Evolutionary conservation across 768 basidiomycete genomes (phyloP), one percentile per base, ranked within the genome.

Genomic region (Porphyrellus cyaneotinctus): DNA sequence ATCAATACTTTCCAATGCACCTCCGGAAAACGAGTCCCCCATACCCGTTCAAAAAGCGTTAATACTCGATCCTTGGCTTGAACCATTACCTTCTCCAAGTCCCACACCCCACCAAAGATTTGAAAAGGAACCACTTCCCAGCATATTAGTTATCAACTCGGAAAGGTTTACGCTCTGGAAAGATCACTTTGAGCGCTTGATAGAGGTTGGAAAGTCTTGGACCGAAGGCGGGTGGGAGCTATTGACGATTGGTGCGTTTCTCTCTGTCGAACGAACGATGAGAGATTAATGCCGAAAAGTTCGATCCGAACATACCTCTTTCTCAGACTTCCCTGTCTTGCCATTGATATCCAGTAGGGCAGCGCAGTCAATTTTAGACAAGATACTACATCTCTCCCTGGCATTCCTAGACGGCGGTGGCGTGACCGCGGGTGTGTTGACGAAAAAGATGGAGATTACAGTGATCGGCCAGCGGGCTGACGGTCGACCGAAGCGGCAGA

Each of bases 51-150:
- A 72, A 7, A 78, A 79, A 43, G 81, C 78, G 10, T 63, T 93
- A 20, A 74, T 86, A 20, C 76, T 90, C 17, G 91, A 94, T 68
- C 91, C 91, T 18, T 93, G 91, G 91, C 69, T 92, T 9, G 88
- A 92, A 51, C 88, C 90, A 17, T 62, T 91, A 22, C 77, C 84
- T 8, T 65, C 74, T 35, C 87, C 81, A 28, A 83, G 82, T 5
- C 83, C 73, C 0, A 52, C 47, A 1, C 73, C 67, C 17, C 56
- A 51, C 32, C 44, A 47, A 28, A 48, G 46, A 30, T 46, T 55
- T 22, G 26, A 52, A 22, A 57, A 56, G 12, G 47, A 44, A 4
- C 22, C 3, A 11, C 60, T 65, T 22, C 78, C 77, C 2, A 70
- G 64, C 39, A 67, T 87, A 59, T 65, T 89, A 42, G 80, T 91